Conservation (phyloP, 225 moss, liverwort and hornwort species). For the Rhytidiadelphus loreus region DNA sequence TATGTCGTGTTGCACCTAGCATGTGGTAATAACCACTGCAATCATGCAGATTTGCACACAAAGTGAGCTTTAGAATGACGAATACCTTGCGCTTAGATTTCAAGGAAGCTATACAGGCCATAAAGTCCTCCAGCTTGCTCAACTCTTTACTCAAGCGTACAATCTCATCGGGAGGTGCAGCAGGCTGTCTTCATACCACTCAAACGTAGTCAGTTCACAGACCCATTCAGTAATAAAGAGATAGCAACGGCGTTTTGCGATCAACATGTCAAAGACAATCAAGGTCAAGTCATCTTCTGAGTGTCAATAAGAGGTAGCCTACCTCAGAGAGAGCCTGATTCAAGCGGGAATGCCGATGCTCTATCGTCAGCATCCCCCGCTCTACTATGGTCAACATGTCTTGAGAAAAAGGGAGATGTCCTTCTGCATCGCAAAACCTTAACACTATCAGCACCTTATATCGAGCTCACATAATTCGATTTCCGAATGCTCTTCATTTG, state of each 20-base stretch:
- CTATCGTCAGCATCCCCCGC: conserved; percentile 67
- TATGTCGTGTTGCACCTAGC: not conserved
- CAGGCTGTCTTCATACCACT: conserved; percentile 77
- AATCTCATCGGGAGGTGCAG: conserved; percentile 80
- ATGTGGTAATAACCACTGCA: not conserved
- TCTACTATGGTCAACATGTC: conserved; percentile 80
- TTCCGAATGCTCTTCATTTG: not conserved
- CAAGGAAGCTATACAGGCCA: conserved; percentile 56
- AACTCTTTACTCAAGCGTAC: conserved; percentile 76
- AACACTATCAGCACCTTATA: not conserved
- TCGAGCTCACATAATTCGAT: not conserved
- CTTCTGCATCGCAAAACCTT: conserved; percentile 33
- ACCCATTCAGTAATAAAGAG: not conserved
- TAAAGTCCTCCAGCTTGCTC: conserved; percentile 82
- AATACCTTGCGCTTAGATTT: conserved; percentile 77
- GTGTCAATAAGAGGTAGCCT: not conserved
- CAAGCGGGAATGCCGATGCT: conserved; percentile 77
- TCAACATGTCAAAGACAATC: not conserved
- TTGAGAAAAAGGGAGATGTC: conserved; percentile 60
- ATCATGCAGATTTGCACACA: not conserved
- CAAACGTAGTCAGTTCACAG: conserved; percentile 10
- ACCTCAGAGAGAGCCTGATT: conserved; percentile 70
- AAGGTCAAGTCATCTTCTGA: not conserved
- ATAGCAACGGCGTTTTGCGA: not conserved
- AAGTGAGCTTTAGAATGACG: not conserved